A percentile compares a stretch with the other conserved stretches of the same genome.
phyloP scores from a whole-genome alignment of 495 filamentous ascomycete genomes.

The Clohesyomyces aquaticus region DNA sequence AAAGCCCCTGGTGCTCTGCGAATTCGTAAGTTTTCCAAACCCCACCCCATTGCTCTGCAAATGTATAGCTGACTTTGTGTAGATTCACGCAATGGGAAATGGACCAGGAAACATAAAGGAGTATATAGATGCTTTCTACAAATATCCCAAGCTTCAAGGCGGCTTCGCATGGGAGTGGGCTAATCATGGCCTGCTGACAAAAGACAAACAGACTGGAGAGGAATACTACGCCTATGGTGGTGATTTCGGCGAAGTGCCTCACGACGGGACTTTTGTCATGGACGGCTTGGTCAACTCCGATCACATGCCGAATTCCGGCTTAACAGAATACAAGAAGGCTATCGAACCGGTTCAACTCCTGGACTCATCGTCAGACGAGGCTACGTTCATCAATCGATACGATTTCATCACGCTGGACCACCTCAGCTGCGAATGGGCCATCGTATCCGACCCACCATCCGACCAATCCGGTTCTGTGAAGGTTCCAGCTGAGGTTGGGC shows the following conservation, averaged over 20 bases:
- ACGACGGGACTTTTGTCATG: conserved; percentile 68
- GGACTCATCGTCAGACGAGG: background rate
- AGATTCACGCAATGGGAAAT: conserved; percentile 70
- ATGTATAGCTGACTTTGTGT: background rate
- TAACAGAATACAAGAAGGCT: conserved; percentile 65
- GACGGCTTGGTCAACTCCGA: conserved; percentile 63
- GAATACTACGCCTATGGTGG: conserved; percentile 66
- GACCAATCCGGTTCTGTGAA: background rate
- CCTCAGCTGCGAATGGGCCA: conserved; percentile 44
- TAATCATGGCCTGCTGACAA: conserved; percentile 67
- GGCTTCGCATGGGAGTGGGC: conserved; percentile 78
- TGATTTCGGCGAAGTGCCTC: conserved; percentile 67
- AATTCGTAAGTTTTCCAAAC: conserved; percentile 52
- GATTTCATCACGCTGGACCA: conserved; percentile 58
- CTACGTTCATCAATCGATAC: conserved; percentile 54
- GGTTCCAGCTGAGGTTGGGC: conserved; percentile 2
- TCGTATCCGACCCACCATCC: conserved; percentile 35
- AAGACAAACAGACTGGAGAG: conserved; percentile 52
- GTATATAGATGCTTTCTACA: conserved; percentile 63
- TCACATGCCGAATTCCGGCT: conserved; percentile 61
- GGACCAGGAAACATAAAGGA: conserved; percentile 69
- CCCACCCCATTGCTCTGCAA: too few relatives aligned
- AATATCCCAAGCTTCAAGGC: conserved; percentile 63
- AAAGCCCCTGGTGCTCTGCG: conserved; percentile 67
- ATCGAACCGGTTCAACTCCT: conserved; percentile 56